Conservation (phyloP, 768 basidiomycete genomes). For the Infundibulicybe gibba region DNA sequence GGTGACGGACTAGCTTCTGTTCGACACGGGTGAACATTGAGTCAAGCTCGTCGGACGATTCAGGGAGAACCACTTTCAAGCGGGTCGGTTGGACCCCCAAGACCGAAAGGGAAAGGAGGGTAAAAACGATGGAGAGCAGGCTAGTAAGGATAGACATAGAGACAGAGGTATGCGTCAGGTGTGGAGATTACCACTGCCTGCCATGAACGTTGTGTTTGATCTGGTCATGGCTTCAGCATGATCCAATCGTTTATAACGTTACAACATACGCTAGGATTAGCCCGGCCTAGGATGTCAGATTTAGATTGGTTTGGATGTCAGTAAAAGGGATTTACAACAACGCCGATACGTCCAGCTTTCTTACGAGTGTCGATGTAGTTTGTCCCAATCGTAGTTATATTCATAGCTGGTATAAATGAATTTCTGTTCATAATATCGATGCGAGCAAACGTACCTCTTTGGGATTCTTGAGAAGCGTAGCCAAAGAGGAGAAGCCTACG, state of each 20-base stretch:
- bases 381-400: constrained; percentile 3
- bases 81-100: not conserved
- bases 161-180: too few relatives aligned
- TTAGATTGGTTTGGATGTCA: not conserved
- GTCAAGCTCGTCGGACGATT: constrained; percentile 3
- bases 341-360: constrained; percentile 7
- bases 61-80: constrained; percentile 2
- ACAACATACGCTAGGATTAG: constrained; percentile 6
- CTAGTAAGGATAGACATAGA: too few relatives aligned
- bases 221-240: constrained; percentile 3
- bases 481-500: constrained; percentile 4
- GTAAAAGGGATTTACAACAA: constrained; percentile 3
- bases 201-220: constrained; percentile 1
- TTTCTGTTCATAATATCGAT: too few relatives aligned
- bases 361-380: constrained; percentile 3
- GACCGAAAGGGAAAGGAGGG: too few relatives aligned
- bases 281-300: constrained; percentile 1
- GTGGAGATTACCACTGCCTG: too few relatives aligned
- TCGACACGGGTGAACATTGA: not conserved
- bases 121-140: too few relatives aligned
- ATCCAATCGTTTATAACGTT: constrained; percentile 4
- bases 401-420: not conserved
- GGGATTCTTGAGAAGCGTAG: constrained; percentile 4
- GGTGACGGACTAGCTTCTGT: not conserved
- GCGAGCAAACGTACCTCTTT: not conserved